Evolutionary conservation across 176 grass and related monocot species (phyloP).

Genomic region (Dactylis glomerata): DNA sequence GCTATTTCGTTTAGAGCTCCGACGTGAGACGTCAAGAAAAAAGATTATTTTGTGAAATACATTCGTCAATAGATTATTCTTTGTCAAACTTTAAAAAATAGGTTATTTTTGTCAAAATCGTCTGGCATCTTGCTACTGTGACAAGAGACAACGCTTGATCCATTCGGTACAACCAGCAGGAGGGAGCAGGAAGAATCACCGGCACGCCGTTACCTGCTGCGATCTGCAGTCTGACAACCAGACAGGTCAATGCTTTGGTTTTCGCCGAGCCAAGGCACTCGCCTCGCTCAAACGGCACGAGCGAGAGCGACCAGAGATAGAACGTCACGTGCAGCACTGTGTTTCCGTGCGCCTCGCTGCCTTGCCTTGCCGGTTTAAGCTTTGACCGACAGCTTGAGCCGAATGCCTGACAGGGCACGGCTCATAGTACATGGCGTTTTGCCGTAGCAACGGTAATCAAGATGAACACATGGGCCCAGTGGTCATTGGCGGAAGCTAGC

Average conservation of each 20-base stretch:
- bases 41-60: no score
- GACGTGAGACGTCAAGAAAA: no score
- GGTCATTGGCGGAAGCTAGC: background rate
- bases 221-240: conserved; percentile 11
- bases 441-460: background rate
- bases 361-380: background rate
- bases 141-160: background rate
- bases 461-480: background rate
- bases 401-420: background rate
- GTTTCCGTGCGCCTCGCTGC: background rate
- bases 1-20: no score
- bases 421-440: background rate
- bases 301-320: background rate
- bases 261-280: conserved; percentile 8
- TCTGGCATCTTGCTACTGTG: no score
- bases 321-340: conserved; percentile 11
- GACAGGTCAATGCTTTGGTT: conserved; percentile 40
- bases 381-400: background rate
- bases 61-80: no score
- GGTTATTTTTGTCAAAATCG: no score
- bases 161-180: background rate
- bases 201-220: background rate
- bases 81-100: no score
- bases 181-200: conserved; percentile 30
- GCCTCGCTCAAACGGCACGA: background rate